Evolutionary conservation across 345 rosid species (phyloP), one percentile per base, ranked within the genome.

Genomic region (Gossypium raimondii): DNA sequence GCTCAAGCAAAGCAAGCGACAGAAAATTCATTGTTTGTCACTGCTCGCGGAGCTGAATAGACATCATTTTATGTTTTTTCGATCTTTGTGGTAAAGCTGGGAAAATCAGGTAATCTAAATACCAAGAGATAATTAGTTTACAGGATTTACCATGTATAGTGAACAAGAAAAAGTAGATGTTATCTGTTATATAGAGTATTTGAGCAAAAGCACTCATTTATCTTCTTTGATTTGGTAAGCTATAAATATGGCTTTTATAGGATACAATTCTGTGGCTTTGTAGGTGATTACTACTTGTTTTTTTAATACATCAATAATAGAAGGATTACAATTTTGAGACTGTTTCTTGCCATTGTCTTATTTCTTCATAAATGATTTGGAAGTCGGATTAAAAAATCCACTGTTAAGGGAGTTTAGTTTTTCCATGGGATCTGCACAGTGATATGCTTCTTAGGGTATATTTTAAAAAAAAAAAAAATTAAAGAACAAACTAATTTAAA

Each of bases 1-100:
- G 52, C 74, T 75, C 77, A 69, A 20, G 80, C 66, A 20, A 79
- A 52, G 62, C 73, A 73, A 68, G 63, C 53, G 45, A 48, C 74
- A 58, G 75, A 78, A 50, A 59, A 51, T 61, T 51, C 65, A 25
- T 29, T 55, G 47, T 17, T 43, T 56, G 29, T 73, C 74, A 57
- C 73, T 0, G 58, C 29, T 24, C 44, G 43, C 6, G 25, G 75
- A 76, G 77, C 75, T 66, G 16, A 62, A 70, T 65, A 79, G 71
- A 53, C 51, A 59, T 17, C 50, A 9, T 8, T 45, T 10, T 45
- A 45, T 45, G 12, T 11, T 45, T 45, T 34, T 34, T 34, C 1
- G 7, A 45, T 45, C 50, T 11, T 45, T 45, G 50, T 45, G 50
- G 7, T 11, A 11, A 45, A 45, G 12, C 11, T 45, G 50, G 50